A percentile compares a stretch with the other conserved stretches of the same genome.
phyloP scores from a whole-genome alignment of 2,329 filamentous ascomycete species.

The Trichoderma sp. region DNA sequence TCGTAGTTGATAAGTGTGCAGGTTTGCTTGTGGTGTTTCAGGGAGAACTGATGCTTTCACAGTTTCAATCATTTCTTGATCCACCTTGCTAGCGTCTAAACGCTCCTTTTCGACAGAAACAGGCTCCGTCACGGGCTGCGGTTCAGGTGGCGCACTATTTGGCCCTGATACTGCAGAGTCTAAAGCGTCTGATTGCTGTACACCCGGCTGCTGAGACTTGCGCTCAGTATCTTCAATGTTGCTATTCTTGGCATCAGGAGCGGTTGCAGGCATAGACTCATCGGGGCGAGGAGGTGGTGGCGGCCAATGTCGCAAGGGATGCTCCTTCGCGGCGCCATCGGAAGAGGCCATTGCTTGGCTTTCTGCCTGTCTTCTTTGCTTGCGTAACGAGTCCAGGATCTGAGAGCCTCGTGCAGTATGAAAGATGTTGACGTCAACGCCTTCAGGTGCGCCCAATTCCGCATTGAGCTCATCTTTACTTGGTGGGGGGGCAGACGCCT shows the following conservation, averaged over 20 bases:
- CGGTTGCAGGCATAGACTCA: not conserved
- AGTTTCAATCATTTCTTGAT: conserved; percentile 31
- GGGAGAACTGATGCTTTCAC: conserved; percentile 36
- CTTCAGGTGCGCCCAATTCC: conserved; percentile 45
- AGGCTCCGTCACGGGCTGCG: not conserved
- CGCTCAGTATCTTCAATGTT: not conserved
- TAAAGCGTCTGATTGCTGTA: not conserved
- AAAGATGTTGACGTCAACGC: conserved; percentile 54
- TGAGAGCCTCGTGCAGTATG: conserved; percentile 52
- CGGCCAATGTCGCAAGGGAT: conserved; percentile 45
- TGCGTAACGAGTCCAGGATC: conserved; percentile 46
- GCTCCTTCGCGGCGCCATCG: conserved; percentile 39
- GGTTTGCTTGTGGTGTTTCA: conserved; percentile 23
- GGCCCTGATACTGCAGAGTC: conserved; percentile 16
- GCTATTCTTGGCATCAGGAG: not conserved
- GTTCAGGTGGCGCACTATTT: not conserved
- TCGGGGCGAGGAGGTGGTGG: conserved; percentile 33
- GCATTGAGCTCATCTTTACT: conserved; percentile 28
- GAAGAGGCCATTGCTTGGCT: conserved; percentile 3
- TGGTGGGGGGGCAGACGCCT: conserved; percentile 18
- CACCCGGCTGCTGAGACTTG: not conserved
- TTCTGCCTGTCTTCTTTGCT: conserved; percentile 31
- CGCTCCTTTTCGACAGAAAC: not conserved
- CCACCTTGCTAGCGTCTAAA: conserved; percentile 6
- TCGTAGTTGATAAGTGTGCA: conserved; percentile 67